A percentile compares a stretch with the other conserved stretches of the same genome.
phyloP scores from a whole-genome alignment of 208 protist genomes.

The Phytomonas francai region DNA sequence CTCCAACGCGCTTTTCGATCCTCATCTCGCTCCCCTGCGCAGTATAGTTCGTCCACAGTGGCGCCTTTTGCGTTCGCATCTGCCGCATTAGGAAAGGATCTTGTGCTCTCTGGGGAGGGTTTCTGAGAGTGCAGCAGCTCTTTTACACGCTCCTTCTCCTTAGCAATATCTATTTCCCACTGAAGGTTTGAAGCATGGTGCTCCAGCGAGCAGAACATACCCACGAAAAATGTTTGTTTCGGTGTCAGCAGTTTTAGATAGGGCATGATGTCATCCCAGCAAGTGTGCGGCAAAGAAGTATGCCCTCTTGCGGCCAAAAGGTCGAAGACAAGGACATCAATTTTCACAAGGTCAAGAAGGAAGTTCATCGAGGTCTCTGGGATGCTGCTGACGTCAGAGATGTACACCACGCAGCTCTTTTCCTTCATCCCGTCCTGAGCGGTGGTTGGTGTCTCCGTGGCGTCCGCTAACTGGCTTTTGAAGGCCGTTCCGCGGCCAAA shows the following conservation, averaged over 20 bases:
- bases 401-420: constrained; percentile 68
- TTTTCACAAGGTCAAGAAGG: constrained; percentile 63
- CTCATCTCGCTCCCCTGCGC: not conserved
- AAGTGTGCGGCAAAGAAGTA: constrained; percentile 51
- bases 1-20: not conserved
- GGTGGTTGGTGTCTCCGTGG: not conserved
- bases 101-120: not conserved
- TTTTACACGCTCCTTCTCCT: constrained; percentile 17
- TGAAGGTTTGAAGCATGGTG: constrained; percentile 40
- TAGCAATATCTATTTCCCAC: constrained; percentile 27
- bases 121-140: constrained; percentile 3
- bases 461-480: constrained; percentile 24
- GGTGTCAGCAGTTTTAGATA: constrained; percentile 41
- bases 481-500: constrained; percentile 68
- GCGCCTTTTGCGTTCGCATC: not conserved
- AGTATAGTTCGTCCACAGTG: not conserved
- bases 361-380: constrained; percentile 44
- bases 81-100: not conserved
- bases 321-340: constrained; percentile 78
- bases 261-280: constrained; percentile 61
- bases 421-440: not conserved
- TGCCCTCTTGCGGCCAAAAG: constrained; percentile 44
- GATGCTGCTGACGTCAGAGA: constrained; percentile 70
- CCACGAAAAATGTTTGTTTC: constrained; percentile 45
- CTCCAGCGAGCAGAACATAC: constrained; percentile 82